A percentile compares a stretch with the other conserved stretches of the same genome.
Conservation (phyloP, 352 stramenopile genomes). For the Stramenopiles sp. region DNA sequence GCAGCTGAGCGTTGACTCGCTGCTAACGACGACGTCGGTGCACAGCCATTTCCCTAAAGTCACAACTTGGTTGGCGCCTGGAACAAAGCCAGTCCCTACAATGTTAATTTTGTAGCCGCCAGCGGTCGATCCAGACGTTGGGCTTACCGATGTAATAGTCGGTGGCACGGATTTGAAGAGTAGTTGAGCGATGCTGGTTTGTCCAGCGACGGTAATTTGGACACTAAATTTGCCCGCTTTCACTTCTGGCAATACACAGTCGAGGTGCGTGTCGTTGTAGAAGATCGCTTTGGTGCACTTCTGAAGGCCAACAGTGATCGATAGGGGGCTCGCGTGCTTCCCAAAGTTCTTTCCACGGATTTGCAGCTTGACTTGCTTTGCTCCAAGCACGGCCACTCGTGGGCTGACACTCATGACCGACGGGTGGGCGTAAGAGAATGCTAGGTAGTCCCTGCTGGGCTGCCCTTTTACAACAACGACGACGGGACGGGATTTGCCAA, state of each 20-base stretch:
- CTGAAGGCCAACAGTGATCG: not conserved
- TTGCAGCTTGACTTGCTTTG: not conserved
- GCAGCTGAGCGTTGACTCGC: not conserved
- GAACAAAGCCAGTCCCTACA: not conserved
- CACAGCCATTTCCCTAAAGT: not conserved
- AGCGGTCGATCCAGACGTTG: not conserved
- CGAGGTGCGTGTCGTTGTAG: not conserved
- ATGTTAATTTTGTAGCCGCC: not conserved
- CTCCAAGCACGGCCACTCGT: not conserved
- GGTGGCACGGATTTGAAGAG: not conserved
- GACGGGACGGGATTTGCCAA: not conserved
- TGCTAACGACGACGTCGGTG: not conserved
- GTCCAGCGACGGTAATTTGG: not conserved
- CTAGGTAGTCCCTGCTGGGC: not conserved
- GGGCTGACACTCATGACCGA: not conserved
- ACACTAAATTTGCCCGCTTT: not conserved
- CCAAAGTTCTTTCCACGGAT: slow-evolving; percentile 2
- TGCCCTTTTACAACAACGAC: not conserved
- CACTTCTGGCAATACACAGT: not conserved
- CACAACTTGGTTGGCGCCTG: not conserved
- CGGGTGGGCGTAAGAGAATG: not conserved
- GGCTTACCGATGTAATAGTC: not conserved
- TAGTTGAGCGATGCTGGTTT: not conserved
- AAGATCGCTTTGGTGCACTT: not conserved
- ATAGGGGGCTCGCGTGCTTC: not conserved